Base-by-base conservation (phyloP, 2,329 filamentous ascomycete species). In the Cadophora gregata region DNA sequence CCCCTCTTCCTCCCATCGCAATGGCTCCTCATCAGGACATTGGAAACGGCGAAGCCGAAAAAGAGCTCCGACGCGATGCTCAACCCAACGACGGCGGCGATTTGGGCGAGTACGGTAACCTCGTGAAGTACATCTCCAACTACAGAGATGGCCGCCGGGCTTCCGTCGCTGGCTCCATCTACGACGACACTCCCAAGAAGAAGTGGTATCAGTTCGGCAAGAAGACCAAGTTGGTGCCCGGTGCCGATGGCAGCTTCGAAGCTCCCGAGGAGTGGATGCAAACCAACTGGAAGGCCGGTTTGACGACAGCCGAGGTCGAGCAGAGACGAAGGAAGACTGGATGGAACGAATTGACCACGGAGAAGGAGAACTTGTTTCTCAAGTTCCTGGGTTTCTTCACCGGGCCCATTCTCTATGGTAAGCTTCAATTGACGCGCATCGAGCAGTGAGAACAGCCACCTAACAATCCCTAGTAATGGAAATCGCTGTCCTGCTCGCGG, bases 381-480 rank as follows among this genome's bases (percentile, higher is more conserved):
- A 89, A 92, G 81, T 92, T 93, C 81, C 80, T 93, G 73, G 84
- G 86, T 77, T 93, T 90, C 82, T 93, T 93, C 85, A 87, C 83
- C 72, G 90, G 90, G 75, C 90, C 90, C 69, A 90, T 93, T 83
- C 86, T 92, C 70, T 93, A 92, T 80, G 89, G 90, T 92, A 84
- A 78, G 87, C 51, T 60, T 45, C 58, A 27, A 60, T 48, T 45
- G 58, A 42, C 21, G 5, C 36, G 27, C 19, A 56, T 48, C 14
- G 61, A 14, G 24, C 6, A 19, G 48, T 5, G 5, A n/a, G 36
- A 33, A 38, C 58, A 62, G 45, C 45, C 31, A 53, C 12, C 62
- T 66, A 59, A 66, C 58, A n/a, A 6, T 48, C 42, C 12, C 4
- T 58, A 89, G 89, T 92, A 78, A 93, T 93, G 90, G 90, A 93